Base-by-base conservation (phyloP, 192 early-diverging fungal species). In the Helicostylum pulchrum region DNA sequence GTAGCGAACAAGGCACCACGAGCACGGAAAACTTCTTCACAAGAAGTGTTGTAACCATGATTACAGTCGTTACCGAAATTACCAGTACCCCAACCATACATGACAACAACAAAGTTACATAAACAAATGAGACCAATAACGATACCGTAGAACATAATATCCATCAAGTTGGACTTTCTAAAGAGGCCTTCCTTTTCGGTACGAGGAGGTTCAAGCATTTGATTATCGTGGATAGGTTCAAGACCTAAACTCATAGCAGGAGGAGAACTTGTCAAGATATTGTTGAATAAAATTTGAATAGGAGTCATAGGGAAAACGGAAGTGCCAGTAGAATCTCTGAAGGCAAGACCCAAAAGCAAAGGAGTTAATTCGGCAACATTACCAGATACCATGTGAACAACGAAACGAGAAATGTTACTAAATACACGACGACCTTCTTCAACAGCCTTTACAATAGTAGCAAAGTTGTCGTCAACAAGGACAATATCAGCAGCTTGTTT, bases 401-500 rank as follows among this genome's bases (percentile, higher is more conserved):
- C 79, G 71, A 90, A 88, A 26, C 85, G 83, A 70, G 85, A 73
- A 63, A 90, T 88, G 72, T 94, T 94, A 72, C 64, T 78, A 67
- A 90, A 94, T 15, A 94, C 82, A 12, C 90, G 79, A 39, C 92
- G 90, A 51, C 92, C 92, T 66, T 92, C 90, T 53, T 77, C 78
- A 63, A 94, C 79, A 11, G 92, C 90, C 0, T 73, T 76, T 55
- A 92, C 88, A 65, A 94, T 92, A 9, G 88, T 90, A 43, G 85
- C 85, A 82, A 92, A 89, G 75, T 88, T 91, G 72, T 92, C 90
- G 64, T 90, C 87, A 0, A 89, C 85, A 39, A 91, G 74, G 4
- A 96, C 91, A 75, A 98, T 95, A 79, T 96, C 93, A 45, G 88
- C 85, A 2, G 95, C 95, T 30, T 87, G 78, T 74, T 95, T 97